Evolutionary conservation across 176 grass and related monocot species (phyloP).

Genomic region (Hordeum marinum): DNA sequence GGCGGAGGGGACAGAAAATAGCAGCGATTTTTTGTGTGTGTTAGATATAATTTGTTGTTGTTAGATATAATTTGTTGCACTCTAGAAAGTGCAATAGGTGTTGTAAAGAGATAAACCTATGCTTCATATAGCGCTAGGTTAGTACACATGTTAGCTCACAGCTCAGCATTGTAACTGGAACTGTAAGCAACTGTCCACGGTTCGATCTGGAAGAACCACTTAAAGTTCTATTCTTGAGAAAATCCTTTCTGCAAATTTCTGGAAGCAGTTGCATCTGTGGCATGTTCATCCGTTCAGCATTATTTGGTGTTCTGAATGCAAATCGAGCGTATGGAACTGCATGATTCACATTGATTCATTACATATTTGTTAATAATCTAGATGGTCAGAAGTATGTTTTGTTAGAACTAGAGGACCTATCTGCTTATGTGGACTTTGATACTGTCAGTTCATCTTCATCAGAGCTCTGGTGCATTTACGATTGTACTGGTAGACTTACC

Average conservation of each 20-base stretch:
- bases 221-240: neutral
- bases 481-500: neutral
- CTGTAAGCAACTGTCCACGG: neutral
- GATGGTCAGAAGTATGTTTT: slow-evolving; percentile 6
- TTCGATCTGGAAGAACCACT: slow-evolving; percentile 13
- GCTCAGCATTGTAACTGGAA: slow-evolving; percentile 21
- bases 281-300: neutral
- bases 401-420: slow-evolving; percentile 10
- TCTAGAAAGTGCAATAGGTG: slow-evolving; percentile 18
- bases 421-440: neutral
- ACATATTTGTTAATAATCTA: neutral
- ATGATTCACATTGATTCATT: neutral
- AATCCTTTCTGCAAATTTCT: neutral
- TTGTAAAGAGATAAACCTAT: slow-evolving; percentile 19
- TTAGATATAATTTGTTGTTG: slow-evolving; percentile 18
- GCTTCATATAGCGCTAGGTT: slow-evolving; percentile 22
- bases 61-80: slow-evolving; percentile 14
- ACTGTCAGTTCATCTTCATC: neutral
- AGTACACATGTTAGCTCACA: slow-evolving; percentile 18
- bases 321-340: neutral
- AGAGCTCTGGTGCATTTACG: neutral
- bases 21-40: neutral
- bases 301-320: neutral
- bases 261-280: neutral
- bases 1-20: neutral